Base-by-base conservation (phyloP, 148 eudicot genomes). In the Rhododendron griersonianum region DNA sequence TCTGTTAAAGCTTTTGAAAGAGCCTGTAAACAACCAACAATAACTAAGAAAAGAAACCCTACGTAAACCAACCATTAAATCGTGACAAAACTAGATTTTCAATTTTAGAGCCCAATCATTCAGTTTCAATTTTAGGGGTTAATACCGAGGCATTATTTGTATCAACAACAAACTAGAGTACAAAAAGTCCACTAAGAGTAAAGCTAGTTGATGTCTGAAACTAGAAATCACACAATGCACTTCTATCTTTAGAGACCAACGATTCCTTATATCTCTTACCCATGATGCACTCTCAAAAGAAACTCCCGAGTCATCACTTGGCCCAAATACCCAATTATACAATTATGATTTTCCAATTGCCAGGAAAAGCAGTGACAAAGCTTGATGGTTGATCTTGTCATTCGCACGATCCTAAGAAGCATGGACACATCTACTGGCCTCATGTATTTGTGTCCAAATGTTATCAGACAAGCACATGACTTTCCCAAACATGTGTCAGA, bases 1-100 rank as follows among this genome's bases (percentile, higher is more conserved):
- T 92, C 92, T 71, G 93, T 93, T 84, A 93, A 89, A 86, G 94
- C 94, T 89, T 91, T 93, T 74, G 96, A 91, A 86, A 93, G 91
- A 80, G 96, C 92, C 96, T 93, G 90, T 81, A 85, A 33, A 78
- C 41, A 61, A 90, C 45, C 47, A 83, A 67, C 18, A 78, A 78
- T 25, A 16, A 78, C 41, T 2, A 28, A 78, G 15, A 39, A 21
- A 4, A 30, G 63, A 23, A 83, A 3, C 77, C 10, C 85, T 23
- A 28, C 25, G 33, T 13, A 35, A 73, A 28, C 69, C 50, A 11
- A 85, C 35, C 51, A 44, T 9, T 6, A 76, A 35, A 45, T 78
- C 33, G 2, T 39, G 81, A 78, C 51, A 11, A 41, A 77, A 21
- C 25, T 37, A 76, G 33, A 21, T 11, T 78, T 78, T 8, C 33